phyloP scores from a whole-genome alignment of 495 filamentous ascomycete genomes.

The Talaromyces borbonicus region DNA sequence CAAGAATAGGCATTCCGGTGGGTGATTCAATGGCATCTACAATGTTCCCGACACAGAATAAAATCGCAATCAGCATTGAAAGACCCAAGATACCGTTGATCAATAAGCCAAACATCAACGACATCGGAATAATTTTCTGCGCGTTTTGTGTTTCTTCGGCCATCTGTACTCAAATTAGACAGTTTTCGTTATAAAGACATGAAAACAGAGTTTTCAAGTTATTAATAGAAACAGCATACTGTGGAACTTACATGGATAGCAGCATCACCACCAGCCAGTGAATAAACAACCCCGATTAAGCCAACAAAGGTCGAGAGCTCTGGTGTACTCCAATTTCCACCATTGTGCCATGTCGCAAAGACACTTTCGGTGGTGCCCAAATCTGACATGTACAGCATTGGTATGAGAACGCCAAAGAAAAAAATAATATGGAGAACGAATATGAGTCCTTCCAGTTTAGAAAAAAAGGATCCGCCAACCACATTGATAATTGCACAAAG shows the following conservation, averaged over 20 bases:
- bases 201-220: no score
- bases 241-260: conserved; percentile 4
- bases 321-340: conserved; percentile 43
- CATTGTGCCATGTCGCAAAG: conserved; percentile 44
- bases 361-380: conserved; percentile 35
- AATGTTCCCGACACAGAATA: conserved; percentile 45
- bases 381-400: conserved; percentile 44
- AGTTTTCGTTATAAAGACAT: no score
- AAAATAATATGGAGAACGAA: conserved; percentile 52
- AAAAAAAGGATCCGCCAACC: conserved; percentile 36
- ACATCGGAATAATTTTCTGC: conserved; percentile 31
- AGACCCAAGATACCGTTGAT: conserved; percentile 43
- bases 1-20: conserved; percentile 43
- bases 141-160: conserved; percentile 44
- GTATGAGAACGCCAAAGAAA: conserved; percentile 52
- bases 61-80: conserved; percentile 36
- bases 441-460: conserved; percentile 47
- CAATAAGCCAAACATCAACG: conserved; percentile 34
- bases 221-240: no score
- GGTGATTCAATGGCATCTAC: conserved; percentile 20
- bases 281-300: conserved; percentile 31
- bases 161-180: conserved; percentile 15
- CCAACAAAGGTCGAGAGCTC: conserved; percentile 47
- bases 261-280: conserved; percentile 8
- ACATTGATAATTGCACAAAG: conserved; percentile 35